Evolutionary conservation across 2,329 filamentous ascomycete genomes (phyloP).

Genomic region (Penicillium sp.): DNA sequence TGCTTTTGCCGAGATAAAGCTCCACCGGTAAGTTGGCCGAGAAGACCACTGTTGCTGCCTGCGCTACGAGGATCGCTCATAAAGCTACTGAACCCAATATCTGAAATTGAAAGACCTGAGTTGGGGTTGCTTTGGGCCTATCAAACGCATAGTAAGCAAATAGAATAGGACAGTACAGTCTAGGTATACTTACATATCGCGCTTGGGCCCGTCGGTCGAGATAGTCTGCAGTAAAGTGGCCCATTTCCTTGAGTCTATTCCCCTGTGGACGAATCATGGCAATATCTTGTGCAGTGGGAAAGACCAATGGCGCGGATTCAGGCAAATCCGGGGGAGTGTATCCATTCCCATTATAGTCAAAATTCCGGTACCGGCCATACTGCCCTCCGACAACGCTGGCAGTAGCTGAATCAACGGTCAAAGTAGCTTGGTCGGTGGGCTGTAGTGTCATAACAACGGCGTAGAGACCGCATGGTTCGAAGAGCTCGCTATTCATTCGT

Average conservation of each 20-base stretch:
- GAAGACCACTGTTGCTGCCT: no score
- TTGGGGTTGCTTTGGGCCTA: no score
- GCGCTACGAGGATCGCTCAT: no score
- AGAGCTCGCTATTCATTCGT: background rate
- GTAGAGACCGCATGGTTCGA: background rate
- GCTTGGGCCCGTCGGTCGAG: background rate
- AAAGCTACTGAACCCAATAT: no score
- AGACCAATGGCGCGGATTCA: background rate
- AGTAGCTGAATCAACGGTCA: background rate
- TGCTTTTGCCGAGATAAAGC: no score
- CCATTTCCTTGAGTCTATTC: background rate
- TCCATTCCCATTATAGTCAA: background rate
- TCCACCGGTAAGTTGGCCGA: no score
- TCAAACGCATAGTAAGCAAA: no score
- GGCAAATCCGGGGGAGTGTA: background rate
- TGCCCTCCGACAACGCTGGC: background rate
- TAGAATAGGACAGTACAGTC: no score
- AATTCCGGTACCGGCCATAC: background rate
- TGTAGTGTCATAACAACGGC: constrained; percentile 1
- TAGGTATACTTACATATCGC: background rate
- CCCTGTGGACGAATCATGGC: background rate
- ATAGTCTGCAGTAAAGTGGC: background rate
- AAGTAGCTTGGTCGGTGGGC: background rate
- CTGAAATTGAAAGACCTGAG: no score
- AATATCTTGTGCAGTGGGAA: background rate